A percentile compares a stretch with the other conserved stretches of the same genome.
Evolutionary conservation across 2,329 filamentous ascomycete species (phyloP).

Genomic region (Alternaria incomplexa): DNA sequence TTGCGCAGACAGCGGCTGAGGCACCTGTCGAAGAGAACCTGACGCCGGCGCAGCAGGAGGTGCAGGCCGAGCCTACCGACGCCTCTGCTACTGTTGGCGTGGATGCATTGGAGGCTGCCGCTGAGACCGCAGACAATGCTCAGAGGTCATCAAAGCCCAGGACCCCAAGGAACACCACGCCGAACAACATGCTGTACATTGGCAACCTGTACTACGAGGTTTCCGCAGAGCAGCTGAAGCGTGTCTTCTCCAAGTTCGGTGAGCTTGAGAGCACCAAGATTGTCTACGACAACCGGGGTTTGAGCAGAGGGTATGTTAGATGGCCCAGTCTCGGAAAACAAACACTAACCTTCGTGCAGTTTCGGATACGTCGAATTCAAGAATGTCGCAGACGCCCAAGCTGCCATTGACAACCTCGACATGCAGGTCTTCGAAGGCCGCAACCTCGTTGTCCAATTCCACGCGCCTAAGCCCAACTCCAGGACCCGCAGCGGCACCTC

Average conservation of each 20-base stretch:
- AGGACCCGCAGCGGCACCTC: slow-evolving; percentile 1
- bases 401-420: slow-evolving; percentile 65
- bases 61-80: slow-evolving; percentile 32
- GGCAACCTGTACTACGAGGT: slow-evolving; percentile 75
- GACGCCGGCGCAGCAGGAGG: slow-evolving; percentile 33
- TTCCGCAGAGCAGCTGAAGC: slow-evolving; percentile 64
- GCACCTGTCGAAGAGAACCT: slow-evolving; percentile 43
- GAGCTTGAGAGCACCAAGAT: slow-evolving; percentile 60
- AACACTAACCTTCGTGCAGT: slow-evolving; percentile 48
- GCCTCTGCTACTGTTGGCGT: slow-evolving; percentile 34
- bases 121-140: background rate
- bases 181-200: slow-evolving; percentile 62
- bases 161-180: slow-evolving; percentile 6
- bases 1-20: slow-evolving; percentile 46
- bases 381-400: slow-evolving; percentile 58
- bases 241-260: slow-evolving; percentile 66
- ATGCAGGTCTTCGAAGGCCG: slow-evolving; percentile 68
- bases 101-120: slow-evolving; percentile 31
- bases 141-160: background rate
- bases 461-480: slow-evolving; percentile 39
- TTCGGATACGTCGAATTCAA: slow-evolving; percentile 72
- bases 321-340: background rate
- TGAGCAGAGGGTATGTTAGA: slow-evolving; percentile 70
- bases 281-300: slow-evolving; percentile 65
- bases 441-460: slow-evolving; percentile 67